Evolutionary conservation across 192 early-diverging fungal genomes (phyloP).

Genomic region (Coemansia sp.): DNA sequence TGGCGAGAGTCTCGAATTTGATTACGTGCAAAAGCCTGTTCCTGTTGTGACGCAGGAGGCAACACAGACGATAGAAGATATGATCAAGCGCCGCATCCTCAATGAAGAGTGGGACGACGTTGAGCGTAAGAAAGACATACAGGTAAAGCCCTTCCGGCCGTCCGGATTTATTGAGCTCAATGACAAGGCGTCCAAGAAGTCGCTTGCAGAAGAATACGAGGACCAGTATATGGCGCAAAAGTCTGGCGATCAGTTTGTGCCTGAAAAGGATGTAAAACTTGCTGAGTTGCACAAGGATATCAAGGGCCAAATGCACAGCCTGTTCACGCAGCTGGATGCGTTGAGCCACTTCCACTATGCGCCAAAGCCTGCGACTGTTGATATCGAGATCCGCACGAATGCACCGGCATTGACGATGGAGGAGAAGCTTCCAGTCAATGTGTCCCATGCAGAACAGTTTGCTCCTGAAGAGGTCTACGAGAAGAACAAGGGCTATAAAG

Average conservation of each 20-base stretch:
- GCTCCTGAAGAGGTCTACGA: slow-evolving; percentile 92
- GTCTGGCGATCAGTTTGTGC: slow-evolving; percentile 44
- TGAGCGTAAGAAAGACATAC: slow-evolving; percentile 80
- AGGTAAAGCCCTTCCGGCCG: slow-evolving; percentile 67
- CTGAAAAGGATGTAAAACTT: slow-evolving; percentile 70
- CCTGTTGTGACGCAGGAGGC: slow-evolving; percentile 92
- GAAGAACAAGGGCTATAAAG: slow-evolving; percentile 58
- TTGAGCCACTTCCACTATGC: slow-evolving; percentile 94
- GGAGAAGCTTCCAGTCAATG: slow-evolving; percentile 87
- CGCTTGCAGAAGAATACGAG: slow-evolving; percentile 90
- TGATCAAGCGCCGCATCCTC: slow-evolving; percentile 91
- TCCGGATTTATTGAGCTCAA: slow-evolving; percentile 76
- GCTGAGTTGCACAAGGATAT: slow-evolving; percentile 85
- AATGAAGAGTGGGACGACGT: slow-evolving; percentile 93
- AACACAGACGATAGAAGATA: slow-evolving; percentile 84
- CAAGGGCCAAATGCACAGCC: slow-evolving; percentile 67
- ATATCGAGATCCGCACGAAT: slow-evolving; percentile 74
- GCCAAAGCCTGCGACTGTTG: slow-evolving; percentile 75
- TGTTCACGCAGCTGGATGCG: slow-evolving; percentile 87
- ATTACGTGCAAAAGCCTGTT: slow-evolving; percentile 86
- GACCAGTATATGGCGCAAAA: slow-evolving; percentile 76
- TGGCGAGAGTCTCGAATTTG: slow-evolving; percentile 91
- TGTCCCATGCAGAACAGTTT: slow-evolving; percentile 75
- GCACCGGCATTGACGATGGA: slow-evolving; percentile 91
- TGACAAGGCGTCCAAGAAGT: slow-evolving; percentile 84